phyloP scores from a whole-genome alignment of 2,329 filamentous ascomycete genomes.

The Calonectria honghensis region DNA sequence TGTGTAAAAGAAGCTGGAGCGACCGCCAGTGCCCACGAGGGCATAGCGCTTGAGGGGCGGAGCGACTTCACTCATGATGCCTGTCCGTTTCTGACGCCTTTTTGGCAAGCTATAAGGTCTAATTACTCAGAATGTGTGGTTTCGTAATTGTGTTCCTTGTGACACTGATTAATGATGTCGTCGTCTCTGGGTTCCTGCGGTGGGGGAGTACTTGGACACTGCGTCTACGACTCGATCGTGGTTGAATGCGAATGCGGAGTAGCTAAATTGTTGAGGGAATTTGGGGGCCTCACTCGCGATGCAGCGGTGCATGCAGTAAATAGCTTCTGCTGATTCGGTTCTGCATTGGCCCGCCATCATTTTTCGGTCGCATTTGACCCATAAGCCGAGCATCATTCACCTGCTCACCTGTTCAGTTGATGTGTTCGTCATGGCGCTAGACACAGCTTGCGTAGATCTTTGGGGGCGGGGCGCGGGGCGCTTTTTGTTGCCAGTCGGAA shows the following conservation, averaged over 20 bases:
- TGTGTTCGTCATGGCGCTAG: conserved; percentile 7
- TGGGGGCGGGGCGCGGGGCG: conserved; percentile 7
- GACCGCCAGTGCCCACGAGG: conserved; percentile 75
- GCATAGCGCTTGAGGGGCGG: conserved; percentile 66
- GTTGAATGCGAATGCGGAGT: conserved; percentile 14
- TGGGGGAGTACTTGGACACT: background rate
- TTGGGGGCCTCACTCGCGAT: conserved; percentile 20
- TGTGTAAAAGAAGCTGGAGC: conserved; percentile 77
- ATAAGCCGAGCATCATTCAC: conserved; percentile 8
- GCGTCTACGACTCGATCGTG: background rate
- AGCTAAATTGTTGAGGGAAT: conserved; percentile 25
- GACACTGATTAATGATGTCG: background rate
- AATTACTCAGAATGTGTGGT: background rate
- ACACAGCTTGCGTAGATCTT: background rate
- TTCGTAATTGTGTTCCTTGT: background rate
- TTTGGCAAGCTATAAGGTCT: background rate
- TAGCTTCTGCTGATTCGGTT: conserved; percentile 23
- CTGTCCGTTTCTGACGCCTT: background rate
- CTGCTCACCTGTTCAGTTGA: conserved; percentile 17
- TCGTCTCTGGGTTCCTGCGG: background rate
- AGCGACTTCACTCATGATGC: conserved; percentile 19
- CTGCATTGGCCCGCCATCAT: conserved; percentile 16
- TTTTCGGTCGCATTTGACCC: conserved; percentile 11
- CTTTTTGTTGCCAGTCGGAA: conserved; percentile 13
- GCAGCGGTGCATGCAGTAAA: conserved; percentile 19